Conservation (phyloP, 2,329 filamentous ascomycete species). For the Exophiala sideris region DNA sequence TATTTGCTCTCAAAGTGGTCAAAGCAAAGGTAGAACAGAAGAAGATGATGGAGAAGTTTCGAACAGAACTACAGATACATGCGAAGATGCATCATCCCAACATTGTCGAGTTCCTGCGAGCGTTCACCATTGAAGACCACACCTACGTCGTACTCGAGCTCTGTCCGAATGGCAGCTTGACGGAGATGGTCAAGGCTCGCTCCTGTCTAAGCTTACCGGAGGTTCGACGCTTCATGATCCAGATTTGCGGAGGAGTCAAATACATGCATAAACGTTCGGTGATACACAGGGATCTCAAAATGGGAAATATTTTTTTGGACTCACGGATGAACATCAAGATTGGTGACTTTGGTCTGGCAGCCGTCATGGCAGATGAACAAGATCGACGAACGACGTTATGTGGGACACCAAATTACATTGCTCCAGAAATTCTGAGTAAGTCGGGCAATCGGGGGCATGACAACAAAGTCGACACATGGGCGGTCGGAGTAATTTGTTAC, state of each 20-base stretch:
- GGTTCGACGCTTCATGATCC: constrained; percentile 87
- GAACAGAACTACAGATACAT: constrained; percentile 90
- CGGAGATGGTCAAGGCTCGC: constrained; percentile 94
- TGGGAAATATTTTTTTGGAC: constrained; percentile 96
- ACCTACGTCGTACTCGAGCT: constrained; percentile 94
- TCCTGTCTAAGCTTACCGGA: constrained; percentile 90
- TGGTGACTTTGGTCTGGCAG: constrained; percentile 93
- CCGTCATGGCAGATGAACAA: constrained; percentile 83
- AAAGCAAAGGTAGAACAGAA: constrained; percentile 49
- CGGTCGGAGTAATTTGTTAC: constrained; percentile 91
- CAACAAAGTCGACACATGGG: constrained; percentile 98
- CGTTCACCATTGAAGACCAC: constrained; percentile 82
- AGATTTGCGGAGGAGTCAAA: constrained; percentile 94
- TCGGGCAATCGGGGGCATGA: constrained; percentile 76
- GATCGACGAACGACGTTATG: constrained; percentile 94
- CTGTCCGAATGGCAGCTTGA: constrained; percentile 91
- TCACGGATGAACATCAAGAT: constrained; percentile 96
- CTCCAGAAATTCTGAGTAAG: constrained; percentile 92
- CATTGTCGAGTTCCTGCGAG: constrained; percentile 91
- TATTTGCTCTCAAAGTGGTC: constrained; percentile 51
- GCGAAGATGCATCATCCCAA: constrained; percentile 96
- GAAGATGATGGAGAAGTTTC: constrained; percentile 59
- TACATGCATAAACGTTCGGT: constrained; percentile 96
- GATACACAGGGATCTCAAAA: constrained; percentile 94
- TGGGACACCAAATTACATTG: constrained; percentile 97